Evolutionary conservation across 257 asterid genomes (phyloP), one percentile per base, ranked within the genome.

Genomic region (Verbena officinalis): DNA sequence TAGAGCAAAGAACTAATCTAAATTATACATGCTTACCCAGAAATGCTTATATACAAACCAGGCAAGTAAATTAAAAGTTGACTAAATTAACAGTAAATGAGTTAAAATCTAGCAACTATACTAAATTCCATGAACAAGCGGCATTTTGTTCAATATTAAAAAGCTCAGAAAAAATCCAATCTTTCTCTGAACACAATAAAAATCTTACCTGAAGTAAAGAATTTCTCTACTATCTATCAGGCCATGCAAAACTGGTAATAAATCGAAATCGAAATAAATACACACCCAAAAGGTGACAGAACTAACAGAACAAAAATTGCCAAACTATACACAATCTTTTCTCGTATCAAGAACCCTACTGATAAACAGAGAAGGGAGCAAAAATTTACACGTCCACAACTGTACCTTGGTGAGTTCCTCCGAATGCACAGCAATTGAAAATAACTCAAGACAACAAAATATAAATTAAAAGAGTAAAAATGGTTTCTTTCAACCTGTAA

Each of bases 171-270:
- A 59, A 72, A 55, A 64, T n/a, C 15, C 33, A 65, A 48, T 27
- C 62, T 72, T 72, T 31, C 9, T 40, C 7, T 57, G 64, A 70
- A 61, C 75, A 61, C 63, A 17, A 57, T 2, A 33, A 11, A 65
- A 51, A 13, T 15, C 38, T 4, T 19, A 33, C 59, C 20, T 8
- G 11, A 55, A 44, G n/a, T 5, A 48, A 38, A 63, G 19, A 34
- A 49, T 0, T 55, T 48, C 46, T 55, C 59, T 3, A 71, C 22
- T 64, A 55, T 36, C 3, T 36, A 61, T 34, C 22, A 59, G 9
- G 7, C 63, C 70, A 68, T 65, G 72, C 77, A 78, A 58, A 68
- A 50, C 34, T 19, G n/a, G n/a, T n/a, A n/a, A n/a, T 9, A 15
- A 11, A 57, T 46, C 45, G 22, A 63, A n/a, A 30, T 50, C 5